These are phyloP conservation scores for Pseudonitzschia delicatissima DNA, from an alignment of 108 stramenopile species.

Conservation along the genomic window DNA sequence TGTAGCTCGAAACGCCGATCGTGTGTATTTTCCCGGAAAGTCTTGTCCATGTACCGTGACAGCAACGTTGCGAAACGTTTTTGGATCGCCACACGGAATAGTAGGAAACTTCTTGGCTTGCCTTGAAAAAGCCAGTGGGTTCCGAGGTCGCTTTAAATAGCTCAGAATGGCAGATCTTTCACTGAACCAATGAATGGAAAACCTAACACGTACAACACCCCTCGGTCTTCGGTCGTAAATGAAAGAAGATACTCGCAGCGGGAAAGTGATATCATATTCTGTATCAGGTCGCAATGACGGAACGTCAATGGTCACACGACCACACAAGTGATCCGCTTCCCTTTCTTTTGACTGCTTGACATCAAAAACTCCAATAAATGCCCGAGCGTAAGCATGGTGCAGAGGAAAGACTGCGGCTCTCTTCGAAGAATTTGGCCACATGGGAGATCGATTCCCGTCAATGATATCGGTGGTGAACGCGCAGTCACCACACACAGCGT, in stretches of 20 bases:
- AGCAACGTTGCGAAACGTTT: conserved; percentile 59
- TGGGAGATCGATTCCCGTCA: conserved; percentile 42
- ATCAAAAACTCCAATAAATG: conserved; percentile 69
- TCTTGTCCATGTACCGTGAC: conserved; percentile 55
- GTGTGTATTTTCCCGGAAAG: conserved; percentile 58
- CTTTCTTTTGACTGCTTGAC: conserved; percentile 34
- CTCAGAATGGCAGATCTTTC: conserved; percentile 47
- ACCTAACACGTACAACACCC: conserved; percentile 64
- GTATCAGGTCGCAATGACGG: conserved; percentile 49
- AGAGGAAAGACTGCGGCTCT: conserved; percentile 60
- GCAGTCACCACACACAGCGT: conserved; percentile 49
- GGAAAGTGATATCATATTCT: conserved; percentile 63
- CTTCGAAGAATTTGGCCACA: conserved; percentile 50
- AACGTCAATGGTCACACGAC: conserved; percentile 53
- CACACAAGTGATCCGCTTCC: conserved; percentile 52
- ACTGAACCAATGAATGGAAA: conserved; percentile 57
- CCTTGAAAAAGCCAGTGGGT: conserved; percentile 33
- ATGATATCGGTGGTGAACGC: conserved; percentile 68
- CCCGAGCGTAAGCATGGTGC: conserved; percentile 57
- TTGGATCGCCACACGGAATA: conserved; percentile 59
- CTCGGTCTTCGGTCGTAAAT: conserved; percentile 54
- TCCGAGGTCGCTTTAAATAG: conserved; percentile 46
- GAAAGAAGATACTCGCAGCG: conserved; percentile 47
- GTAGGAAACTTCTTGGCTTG: conserved; percentile 42
- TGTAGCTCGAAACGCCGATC: conserved; percentile 44